Percentiles rank a stretch among this genome's conserved stretches.
phyloP scores from a whole-genome alignment of 2,329 filamentous ascomycete genomes.

The Trichoderma afroharzianum region DNA sequence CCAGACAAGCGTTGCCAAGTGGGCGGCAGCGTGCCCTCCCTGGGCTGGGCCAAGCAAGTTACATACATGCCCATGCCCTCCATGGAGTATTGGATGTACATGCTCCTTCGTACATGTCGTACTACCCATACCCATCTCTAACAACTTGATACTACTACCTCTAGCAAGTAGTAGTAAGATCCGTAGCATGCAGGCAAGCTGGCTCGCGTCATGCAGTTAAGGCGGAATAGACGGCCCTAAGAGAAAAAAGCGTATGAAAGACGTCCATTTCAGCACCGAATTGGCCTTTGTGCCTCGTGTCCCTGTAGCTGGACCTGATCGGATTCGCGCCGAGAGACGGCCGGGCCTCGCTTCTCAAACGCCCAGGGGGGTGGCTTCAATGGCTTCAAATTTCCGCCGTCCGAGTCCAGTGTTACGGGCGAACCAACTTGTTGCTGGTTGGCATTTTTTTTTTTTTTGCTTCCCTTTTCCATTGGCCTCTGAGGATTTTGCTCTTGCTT shows the following conservation, averaged over 20 bases:
- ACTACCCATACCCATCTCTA: not conserved
- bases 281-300: not conserved
- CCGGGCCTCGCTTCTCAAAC: not conserved
- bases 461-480: not conserved
- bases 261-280: not conserved
- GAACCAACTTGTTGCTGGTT: not conserved
- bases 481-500: not conserved
- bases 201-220: conserved; percentile 15
- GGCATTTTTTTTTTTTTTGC: not conserved
- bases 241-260: not conserved
- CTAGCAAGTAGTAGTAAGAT: not conserved
- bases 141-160: not conserved
- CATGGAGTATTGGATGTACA: not conserved
- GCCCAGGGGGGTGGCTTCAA: conserved; percentile 1
- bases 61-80: conserved; percentile 6
- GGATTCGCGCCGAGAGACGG: conserved; percentile 15
- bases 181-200: conserved; percentile 15
- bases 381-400: not conserved
- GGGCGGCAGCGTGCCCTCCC: conserved; percentile 2
- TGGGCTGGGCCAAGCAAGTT: conserved; percentile 1
- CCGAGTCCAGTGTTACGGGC: not conserved
- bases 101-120: not conserved
- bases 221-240: not conserved
- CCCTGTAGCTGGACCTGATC: conserved; percentile 5
- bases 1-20: not conserved